Evolutionary conservation across 768 basidiomycete genomes (phyloP), one percentile per base, ranked within the genome.

Genomic region (Obba rivulosa): DNA sequence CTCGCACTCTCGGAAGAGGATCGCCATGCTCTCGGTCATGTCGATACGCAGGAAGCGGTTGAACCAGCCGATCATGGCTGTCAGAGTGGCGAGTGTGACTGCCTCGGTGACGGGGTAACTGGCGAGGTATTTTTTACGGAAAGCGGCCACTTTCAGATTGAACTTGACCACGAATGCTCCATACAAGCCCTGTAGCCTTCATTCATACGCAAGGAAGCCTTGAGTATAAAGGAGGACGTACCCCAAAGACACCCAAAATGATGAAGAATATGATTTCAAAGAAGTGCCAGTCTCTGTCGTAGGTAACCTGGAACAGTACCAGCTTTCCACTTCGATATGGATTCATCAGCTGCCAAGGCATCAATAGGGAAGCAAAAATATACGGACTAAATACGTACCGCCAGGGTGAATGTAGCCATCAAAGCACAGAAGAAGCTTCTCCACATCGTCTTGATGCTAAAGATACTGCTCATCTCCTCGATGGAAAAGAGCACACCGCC

Each of bases 391-490:
- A 40, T 16, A 77, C 92, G 58, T 51, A 96, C 95, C 25, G 95
- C 88, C 25, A 99, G 72, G 0, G 95, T 95, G 57, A 98, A 89
- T 0, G 95, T 97, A 13, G 96, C 96, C 41, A 98, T 87, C 41
- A 99, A 75, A 28, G 96, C 96, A 65, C 96, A 98, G 62, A 98
- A 86, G 66, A 98, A 96, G 62, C 91, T 94, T 60, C 85, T 76
- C 95, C 95, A 98, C 92, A 98, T 96, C 4, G 95, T 98, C 66
- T 92, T 87, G 68, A 94, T 94, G 49, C 88, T 95, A 66, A 97
- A 98, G 34, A 81, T 86, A 64, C 92, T 88, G 66, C 91, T 95
- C 96, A 99, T 99, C 81, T 99, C 96, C 91, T 99, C 96, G 54
- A 99, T 93, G 14, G 95, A 95, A 62, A 99, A 99, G 17, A 99